These are phyloP conservation scores for Dendryphion nanum DNA, from an alignment of 2,329 filamentous ascomycete species.

Conservation along the genomic window DNA sequence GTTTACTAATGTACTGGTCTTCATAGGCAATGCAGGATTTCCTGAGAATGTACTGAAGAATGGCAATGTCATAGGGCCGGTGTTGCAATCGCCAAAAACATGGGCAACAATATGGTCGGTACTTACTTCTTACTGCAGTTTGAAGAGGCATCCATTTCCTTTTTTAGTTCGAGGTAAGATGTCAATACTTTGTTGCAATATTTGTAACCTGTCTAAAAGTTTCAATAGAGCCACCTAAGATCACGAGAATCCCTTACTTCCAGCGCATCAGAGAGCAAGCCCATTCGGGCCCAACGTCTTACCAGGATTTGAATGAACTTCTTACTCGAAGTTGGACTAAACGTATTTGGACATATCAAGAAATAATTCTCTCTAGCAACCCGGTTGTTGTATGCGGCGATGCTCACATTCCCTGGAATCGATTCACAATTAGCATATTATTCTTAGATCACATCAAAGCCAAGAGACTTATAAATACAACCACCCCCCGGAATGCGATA, in stretches of 20 bases:
- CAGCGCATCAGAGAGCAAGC: background rate
- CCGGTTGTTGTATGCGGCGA: conserved; percentile 1
- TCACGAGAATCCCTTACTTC: background rate
- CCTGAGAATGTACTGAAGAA: background rate
- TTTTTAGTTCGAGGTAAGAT: background rate
- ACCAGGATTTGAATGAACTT: background rate
- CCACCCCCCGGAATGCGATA: background rate
- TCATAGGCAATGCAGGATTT: background rate
- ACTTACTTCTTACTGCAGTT: background rate
- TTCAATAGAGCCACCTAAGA: background rate
- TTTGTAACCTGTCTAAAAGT: background rate
- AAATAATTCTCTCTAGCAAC: background rate
- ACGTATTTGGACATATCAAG: conserved; percentile 1
- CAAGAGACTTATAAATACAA: background rate
- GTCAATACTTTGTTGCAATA: background rate
- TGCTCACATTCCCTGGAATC: background rate
- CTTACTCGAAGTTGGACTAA: background rate
- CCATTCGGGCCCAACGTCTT: background rate
- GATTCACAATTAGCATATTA: background rate
- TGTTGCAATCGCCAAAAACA: background rate
- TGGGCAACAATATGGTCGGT: background rate
- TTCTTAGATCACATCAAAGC: background rate
- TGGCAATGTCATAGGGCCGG: background rate
- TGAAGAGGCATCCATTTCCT: background rate
- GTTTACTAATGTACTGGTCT: background rate